Base-by-base conservation (phyloP, 441 rosid species). In the Pelargonium australe region DNA sequence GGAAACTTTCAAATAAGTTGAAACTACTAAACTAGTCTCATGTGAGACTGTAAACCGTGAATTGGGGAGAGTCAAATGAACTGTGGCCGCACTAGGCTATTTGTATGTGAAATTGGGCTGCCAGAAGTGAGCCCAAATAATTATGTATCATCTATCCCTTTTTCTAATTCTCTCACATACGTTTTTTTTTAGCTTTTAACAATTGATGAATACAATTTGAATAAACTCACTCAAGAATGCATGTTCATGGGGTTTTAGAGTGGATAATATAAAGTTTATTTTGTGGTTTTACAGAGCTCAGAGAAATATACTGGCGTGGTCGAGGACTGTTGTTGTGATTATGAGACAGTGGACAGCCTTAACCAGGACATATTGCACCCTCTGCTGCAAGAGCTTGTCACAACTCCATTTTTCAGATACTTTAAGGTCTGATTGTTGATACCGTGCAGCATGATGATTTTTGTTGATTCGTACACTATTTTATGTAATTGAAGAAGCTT, bases 291-390 rank as follows among this genome's bases (percentile, higher is more conserved):
- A 20, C 62, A 57, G 62, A 57, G 25, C 10, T 19, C 62, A 19
- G 28, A 25, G 11, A 85, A 78, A 75, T 83, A 85, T 72, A 85
- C 75, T 61, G 98, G 98, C 61, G 76, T 88, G 58, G 86, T 94
- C 19, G 95, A 91, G 81, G 98, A 87, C 63, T 94, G 96, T 77
- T 86, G 95, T 67, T 91, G 98, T 65, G 90, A 94, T 74, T 89
- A 88, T 20, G 92, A 94, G 80, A 91, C 95, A 8, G 97, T 87
- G 17, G 82, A 91, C 69, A 72, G 70, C 71, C 77, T 94, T 7
- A 91, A 94, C 72, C 72, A 67, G n/a, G 80, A 88, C 71, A 86
- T 88, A 20, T 83, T 91, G 80, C 75, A 91, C 81, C 96, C 99
- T 60, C 69, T 82, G 60, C 92, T 94, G 64, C 89, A 85, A 66